phyloP scores from a whole-genome alignment of 2,329 filamentous ascomycete genomes.

The Scedosporium boydii region DNA sequence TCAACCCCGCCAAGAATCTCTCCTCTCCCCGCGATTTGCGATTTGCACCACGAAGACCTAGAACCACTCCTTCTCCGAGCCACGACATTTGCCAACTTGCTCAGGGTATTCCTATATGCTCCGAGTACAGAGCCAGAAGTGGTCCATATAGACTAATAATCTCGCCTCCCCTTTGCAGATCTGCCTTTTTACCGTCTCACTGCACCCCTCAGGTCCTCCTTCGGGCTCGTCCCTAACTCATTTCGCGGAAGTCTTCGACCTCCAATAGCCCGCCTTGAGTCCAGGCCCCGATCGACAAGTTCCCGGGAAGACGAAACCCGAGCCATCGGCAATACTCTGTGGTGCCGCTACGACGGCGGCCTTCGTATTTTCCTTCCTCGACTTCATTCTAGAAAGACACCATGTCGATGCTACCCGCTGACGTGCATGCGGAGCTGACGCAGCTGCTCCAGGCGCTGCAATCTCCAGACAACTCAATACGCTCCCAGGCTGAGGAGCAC shows the following conservation, averaged over 20 bases:
- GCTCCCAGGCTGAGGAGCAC: constrained; percentile 81
- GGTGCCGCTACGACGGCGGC: no score
- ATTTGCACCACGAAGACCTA: background rate
- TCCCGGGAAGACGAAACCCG: no score
- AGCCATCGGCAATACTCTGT: background rate
- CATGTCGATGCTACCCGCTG: constrained; percentile 81
- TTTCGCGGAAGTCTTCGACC: no score
- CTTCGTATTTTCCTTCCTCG: no score
- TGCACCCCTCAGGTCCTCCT: no score
- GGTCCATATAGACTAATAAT: no score
- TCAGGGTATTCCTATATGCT: background rate
- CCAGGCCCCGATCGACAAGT: no score
- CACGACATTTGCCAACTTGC: background rate
- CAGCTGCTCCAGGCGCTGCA: constrained; percentile 84
- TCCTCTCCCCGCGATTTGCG: constrained; percentile 6
- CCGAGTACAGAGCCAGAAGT: background rate
- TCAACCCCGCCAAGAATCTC: constrained; percentile 6
- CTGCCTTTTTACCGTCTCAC: no score
- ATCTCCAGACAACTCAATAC: constrained; percentile 77
- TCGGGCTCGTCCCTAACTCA: no score
- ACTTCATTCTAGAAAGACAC: constrained; percentile 8
- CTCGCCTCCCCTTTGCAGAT: no score
- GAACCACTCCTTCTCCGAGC: background rate
- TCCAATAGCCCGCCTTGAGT: no score
- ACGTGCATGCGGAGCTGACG: constrained; percentile 74